A percentile compares a stretch with the other conserved stretches of the same genome.
phyloP scores from a whole-genome alignment of 805 yeast genomes.

The Saccharomyces kudriavzevii region DNA sequence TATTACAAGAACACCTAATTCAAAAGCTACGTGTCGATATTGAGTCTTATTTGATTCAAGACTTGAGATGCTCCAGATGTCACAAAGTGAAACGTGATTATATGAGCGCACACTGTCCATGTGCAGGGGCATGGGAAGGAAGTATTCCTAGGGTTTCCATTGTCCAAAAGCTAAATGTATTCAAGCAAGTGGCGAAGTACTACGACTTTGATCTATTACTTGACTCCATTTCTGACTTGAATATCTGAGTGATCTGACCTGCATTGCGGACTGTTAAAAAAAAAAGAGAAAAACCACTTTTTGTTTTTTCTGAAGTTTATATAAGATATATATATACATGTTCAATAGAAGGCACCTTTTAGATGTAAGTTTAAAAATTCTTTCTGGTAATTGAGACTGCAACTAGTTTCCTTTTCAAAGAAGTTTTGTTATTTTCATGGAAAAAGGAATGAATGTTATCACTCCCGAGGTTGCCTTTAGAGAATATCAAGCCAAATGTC shows the following conservation, averaged over 20 bases:
- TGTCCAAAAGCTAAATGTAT: conserved; percentile 39
- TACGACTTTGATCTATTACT: conserved; percentile 52
- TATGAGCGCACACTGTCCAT: conserved; percentile 66
- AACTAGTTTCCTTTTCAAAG: not conserved
- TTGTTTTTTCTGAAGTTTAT: not conserved
- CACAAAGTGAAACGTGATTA: conserved; percentile 55
- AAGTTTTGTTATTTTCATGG: not conserved
- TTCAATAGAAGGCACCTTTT: not conserved
- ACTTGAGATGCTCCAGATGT: conserved; percentile 74
- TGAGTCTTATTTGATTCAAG: conserved; percentile 67
- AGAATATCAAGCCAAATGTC: conserved; percentile 18
- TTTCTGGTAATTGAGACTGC: not conserved
- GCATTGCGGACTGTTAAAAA: no score
- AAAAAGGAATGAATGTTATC: not conserved
- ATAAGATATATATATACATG: not conserved
- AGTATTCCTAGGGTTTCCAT: conserved; percentile 42
- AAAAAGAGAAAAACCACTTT: not conserved
- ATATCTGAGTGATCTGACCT: not conserved
- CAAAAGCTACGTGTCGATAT: conserved; percentile 49
- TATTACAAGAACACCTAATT: conserved; percentile 73
- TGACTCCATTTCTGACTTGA: conserved; percentile 3
- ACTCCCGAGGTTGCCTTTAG: conserved; percentile 14
- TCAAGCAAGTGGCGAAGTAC: conserved; percentile 48
- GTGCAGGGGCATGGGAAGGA: conserved; percentile 81
- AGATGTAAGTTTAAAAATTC: not conserved